A percentile compares a stretch with the other conserved stretches of the same genome.
phyloP scores from a whole-genome alignment of 2,329 filamentous ascomycete genomes.

The Bipolaris sorokiniana region DNA sequence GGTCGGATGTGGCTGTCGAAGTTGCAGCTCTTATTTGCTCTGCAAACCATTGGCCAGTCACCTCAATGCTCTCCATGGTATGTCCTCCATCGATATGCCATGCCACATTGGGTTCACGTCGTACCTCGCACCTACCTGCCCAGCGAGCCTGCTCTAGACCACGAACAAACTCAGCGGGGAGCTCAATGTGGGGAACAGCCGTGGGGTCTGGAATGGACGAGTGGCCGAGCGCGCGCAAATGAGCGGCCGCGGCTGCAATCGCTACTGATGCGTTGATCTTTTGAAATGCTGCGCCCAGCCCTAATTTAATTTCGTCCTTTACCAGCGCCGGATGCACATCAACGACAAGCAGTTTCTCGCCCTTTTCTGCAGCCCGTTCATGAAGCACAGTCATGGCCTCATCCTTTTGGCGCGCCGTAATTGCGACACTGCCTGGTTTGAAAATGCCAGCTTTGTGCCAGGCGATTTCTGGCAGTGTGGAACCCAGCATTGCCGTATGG shows the following conservation, averaged over 20 bases:
- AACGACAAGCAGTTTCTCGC: conserved; percentile 56
- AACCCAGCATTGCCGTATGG: conserved; percentile 79
- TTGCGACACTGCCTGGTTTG: conserved; percentile 68
- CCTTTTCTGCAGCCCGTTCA: conserved; percentile 61
- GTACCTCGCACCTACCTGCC: conserved; percentile 77
- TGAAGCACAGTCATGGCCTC: conserved; percentile 62
- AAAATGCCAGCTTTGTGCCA: conserved; percentile 94
- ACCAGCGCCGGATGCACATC: conserved; percentile 56
- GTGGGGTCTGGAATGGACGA: conserved; percentile 48
- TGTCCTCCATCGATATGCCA: conserved; percentile 92
- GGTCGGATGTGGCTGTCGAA: conserved; percentile 31
- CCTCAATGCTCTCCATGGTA: conserved; percentile 79
- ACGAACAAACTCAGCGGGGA: conserved; percentile 67
- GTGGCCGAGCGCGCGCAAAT: conserved; percentile 58
- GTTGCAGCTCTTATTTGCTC: conserved; percentile 47
- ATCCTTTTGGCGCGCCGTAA: conserved; percentile 65
- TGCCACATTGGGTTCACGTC: conserved; percentile 60
- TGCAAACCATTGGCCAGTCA: conserved; percentile 79
- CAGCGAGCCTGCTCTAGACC: conserved; percentile 72
- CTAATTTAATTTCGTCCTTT: conserved; percentile 57
- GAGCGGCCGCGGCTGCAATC: conserved; percentile 63
- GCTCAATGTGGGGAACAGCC: conserved; percentile 38
- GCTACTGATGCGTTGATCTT: conserved; percentile 68
- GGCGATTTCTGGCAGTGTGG: conserved; percentile 79
- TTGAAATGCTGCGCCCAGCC: conserved; percentile 67